Conservation (phyloP, 768 basidiomycete genomes). For the Neoboletus magnificus region DNA sequence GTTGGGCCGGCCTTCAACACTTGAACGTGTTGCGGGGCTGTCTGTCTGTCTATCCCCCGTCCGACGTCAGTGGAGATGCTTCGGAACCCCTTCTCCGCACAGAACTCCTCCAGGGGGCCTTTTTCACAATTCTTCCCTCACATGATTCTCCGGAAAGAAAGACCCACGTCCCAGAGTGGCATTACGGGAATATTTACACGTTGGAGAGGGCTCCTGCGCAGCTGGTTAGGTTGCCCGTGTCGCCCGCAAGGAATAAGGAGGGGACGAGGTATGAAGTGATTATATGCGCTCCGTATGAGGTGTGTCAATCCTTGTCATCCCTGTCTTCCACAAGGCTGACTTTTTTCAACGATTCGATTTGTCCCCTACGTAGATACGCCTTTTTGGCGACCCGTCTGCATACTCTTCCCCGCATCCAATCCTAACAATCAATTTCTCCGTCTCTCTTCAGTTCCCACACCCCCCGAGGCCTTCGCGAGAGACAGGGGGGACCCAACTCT, state of each 20-base stretch:
- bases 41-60: slow-evolving; percentile 54
- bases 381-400: slow-evolving; percentile 72
- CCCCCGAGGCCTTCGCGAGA: background rate
- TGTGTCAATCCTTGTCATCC: slow-evolving; percentile 17
- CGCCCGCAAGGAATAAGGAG: slow-evolving; percentile 33
- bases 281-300: slow-evolving; percentile 84
- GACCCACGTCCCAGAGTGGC: slow-evolving; percentile 52
- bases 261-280: slow-evolving; percentile 64
- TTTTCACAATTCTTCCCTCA: slow-evolving; percentile 64
- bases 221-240: slow-evolving; percentile 45
- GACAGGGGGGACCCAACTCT: background rate
- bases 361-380: slow-evolving; percentile 53
- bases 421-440: slow-evolving; percentile 51
- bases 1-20: slow-evolving; percentile 86
- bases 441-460: slow-evolving; percentile 38
- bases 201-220: slow-evolving; percentile 52
- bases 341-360: background rate
- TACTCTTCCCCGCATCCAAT: slow-evolving; percentile 44
- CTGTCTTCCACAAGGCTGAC: background rate
- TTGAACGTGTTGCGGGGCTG: slow-evolving; percentile 66
- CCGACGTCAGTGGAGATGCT: background rate
- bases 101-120: slow-evolving; percentile 68
- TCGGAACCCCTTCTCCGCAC: slow-evolving; percentile 49
- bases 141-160: slow-evolving; percentile 28
- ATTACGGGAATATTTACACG: slow-evolving; percentile 83